phyloP scores from a whole-genome alignment of 768 basidiomycete species.

The Mycena haematopus region DNA sequence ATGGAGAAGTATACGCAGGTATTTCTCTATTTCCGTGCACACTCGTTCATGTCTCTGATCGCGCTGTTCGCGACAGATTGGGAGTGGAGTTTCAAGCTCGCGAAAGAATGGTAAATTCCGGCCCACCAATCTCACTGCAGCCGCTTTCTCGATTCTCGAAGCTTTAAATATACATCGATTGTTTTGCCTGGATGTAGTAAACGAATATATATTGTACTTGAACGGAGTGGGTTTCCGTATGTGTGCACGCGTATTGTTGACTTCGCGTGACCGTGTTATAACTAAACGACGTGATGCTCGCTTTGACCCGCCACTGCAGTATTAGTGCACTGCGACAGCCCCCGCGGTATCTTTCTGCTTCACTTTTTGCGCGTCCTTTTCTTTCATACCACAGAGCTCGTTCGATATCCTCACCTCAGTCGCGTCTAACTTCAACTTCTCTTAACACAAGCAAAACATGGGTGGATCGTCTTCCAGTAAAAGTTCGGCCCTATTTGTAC shows the following conservation, averaged over 20 bases:
- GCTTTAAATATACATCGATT: constrained; percentile 16
- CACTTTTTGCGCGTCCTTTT: constrained; percentile 10
- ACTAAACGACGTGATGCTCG: too few relatives aligned
- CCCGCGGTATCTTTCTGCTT: neutral
- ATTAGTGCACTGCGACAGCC: constrained; percentile 12
- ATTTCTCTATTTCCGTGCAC: constrained; percentile 33
- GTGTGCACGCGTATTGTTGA: neutral
- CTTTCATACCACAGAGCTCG: constrained; percentile 13
- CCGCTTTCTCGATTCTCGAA: constrained; percentile 14
- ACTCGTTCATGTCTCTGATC: constrained; percentile 3
- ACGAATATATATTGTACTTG: constrained; percentile 17
- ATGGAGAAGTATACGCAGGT: constrained; percentile 82
- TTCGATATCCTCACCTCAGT: constrained; percentile 11
- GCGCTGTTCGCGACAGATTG: constrained; percentile 55
- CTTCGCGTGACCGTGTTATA: constrained; percentile 22
- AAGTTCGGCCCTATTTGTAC: constrained; percentile 78
- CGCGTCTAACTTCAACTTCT: constrained; percentile 14
- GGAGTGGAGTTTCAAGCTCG: constrained; percentile 91
- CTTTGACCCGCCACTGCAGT: constrained; percentile 8
- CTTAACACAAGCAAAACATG: constrained; percentile 48
- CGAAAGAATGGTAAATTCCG: constrained; percentile 80
- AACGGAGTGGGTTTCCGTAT: neutral
- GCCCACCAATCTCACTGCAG: too few relatives aligned
- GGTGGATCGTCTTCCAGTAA: constrained; percentile 68
- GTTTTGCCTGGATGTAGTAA: constrained; percentile 14